Evolutionary conservation across 805 yeast genomes (phyloP).

Genomic region (Grigorovia jiainica): DNA sequence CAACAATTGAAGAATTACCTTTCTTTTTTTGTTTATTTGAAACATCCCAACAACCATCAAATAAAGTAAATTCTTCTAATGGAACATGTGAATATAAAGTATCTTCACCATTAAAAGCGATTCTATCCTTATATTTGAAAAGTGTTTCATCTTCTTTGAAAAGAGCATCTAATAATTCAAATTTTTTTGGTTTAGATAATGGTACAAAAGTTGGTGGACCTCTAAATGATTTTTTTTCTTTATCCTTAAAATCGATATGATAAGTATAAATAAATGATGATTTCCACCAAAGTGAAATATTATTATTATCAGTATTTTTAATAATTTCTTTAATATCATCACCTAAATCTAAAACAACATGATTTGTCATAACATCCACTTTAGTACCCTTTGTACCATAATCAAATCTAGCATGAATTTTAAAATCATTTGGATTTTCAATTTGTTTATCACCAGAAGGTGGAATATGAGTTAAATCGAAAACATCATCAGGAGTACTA

Average conservation of each 20-base stretch:
- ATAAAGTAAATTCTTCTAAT: conserved; percentile 16
- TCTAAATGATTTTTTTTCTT: conserved; percentile 1
- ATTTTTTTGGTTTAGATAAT: conserved; percentile 14
- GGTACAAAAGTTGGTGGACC: conserved; percentile 8
- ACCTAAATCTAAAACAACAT: conserved; percentile 10
- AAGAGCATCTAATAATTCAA: conserved; percentile 13
- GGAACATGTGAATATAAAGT: conserved; percentile 16
- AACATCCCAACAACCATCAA: conserved; percentile 19
- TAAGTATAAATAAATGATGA: conserved; percentile 14
- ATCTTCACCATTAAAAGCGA: conserved; percentile 20
- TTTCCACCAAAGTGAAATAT: conserved; percentile 15
- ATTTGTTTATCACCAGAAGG: conserved; percentile 3
- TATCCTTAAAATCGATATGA: conserved; percentile 11
- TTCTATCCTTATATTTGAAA: conserved; percentile 12
- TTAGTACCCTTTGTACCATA: conserved; percentile 19
- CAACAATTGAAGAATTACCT: neutral
- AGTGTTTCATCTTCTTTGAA: conserved; percentile 15
- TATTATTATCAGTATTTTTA: neutral
- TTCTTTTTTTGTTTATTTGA: conserved; percentile 12
- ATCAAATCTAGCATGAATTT: conserved; percentile 11
- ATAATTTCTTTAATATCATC: conserved; percentile 8
- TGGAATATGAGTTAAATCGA: conserved; percentile 8
- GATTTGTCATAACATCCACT: conserved; percentile 18
- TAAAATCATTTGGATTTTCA: conserved; percentile 4
- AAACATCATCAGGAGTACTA: neutral